Evolutionary conservation across 352 stramenopile genomes (phyloP).

Genomic region (Pythium coloratum): DNA sequence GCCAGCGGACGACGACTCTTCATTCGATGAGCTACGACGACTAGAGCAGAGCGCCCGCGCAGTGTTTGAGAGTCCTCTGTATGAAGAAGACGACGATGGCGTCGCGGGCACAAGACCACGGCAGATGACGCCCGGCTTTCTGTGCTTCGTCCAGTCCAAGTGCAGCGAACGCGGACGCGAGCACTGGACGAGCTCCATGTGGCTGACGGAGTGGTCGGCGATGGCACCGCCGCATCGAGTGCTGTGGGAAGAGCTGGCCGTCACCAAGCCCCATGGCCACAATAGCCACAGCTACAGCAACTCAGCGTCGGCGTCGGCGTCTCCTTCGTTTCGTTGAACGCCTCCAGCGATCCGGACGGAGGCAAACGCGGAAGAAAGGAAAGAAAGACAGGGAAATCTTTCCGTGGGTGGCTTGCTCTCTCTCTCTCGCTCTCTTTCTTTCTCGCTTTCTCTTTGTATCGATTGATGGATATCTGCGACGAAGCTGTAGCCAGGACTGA

Average conservation of each 20-base stretch:
- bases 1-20: conserved; percentile 28
- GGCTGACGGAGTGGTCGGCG: conserved; percentile 31
- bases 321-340: not conserved
- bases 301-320: not conserved
- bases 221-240: conserved; percentile 24
- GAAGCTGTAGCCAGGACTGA: not conserved
- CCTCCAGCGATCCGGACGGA: not conserved
- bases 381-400: conserved; percentile 10
- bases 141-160: conserved; percentile 34
- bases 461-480: conserved; percentile 1
- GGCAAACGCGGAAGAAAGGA: conserved; percentile 5
- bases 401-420: conserved; percentile 2
- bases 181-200: conserved; percentile 30
- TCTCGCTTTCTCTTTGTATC: conserved; percentile 5
- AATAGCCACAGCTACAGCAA: conserved; percentile 11
- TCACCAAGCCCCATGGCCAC: conserved; percentile 6
- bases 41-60: conserved; percentile 32
- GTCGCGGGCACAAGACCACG: not conserved
- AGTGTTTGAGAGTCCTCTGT: conserved; percentile 19
- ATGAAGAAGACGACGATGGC: conserved; percentile 4
- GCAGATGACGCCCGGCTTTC: conserved; percentile 22
- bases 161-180: conserved; percentile 19
- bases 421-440: not conserved
- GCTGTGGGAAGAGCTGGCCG: conserved; percentile 36
- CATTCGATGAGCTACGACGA: conserved; percentile 28